Evolutionary conservation across 768 basidiomycete genomes (phyloP), one percentile per base, ranked within the genome.

Genomic region (Tricholoma saponaceum): DNA sequence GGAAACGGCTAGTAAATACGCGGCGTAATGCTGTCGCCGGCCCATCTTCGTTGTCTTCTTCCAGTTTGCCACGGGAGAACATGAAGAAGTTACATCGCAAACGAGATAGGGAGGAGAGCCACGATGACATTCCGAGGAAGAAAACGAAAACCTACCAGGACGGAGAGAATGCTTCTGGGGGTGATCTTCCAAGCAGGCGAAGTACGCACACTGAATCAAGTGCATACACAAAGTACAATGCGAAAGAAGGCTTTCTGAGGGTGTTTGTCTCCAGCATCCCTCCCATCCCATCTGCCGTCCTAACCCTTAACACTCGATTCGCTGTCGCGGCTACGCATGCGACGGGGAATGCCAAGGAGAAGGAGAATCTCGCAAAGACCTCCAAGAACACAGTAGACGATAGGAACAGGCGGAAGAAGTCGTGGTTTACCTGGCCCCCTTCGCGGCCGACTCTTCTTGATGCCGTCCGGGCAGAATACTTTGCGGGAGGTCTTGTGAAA

Each of bases 341-440:
- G 47, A 50, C 30, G 5, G 47, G 18, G 16, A 50, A 5, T 30
- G 51, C n/a, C 51, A 32, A 28, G 44, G 26, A 30, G 18, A 30
- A 50, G 22, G 47, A 50, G n/a, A 50, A 50, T 50, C 14, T 28
- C 7, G 3, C 47, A 18, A 28, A 30, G 16, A 18, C n/a, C 16
- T 7, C 10, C 4, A 18, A 18, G 9, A 30, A 28, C 8, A 14
- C 18, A 10, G 7, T n/a, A 30, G 26, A n/a, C 16, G 30, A 5
- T 9, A 26, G 9, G 8, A n/a, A 50, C 16, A 28, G 26, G 4
- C 1, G 6, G 26, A 50, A 26, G 5, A n/a, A 26, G 6, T 56
- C 51, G 2, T 57, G 55, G 52, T 54, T 60, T 30, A 35, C 25
- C 30, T 60, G 46, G 52, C 60, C 60, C 13, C 60, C 44, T 41